Conservation (phyloP, 164 flowering plant genomes). For the Echeveria elegans region DNA sequence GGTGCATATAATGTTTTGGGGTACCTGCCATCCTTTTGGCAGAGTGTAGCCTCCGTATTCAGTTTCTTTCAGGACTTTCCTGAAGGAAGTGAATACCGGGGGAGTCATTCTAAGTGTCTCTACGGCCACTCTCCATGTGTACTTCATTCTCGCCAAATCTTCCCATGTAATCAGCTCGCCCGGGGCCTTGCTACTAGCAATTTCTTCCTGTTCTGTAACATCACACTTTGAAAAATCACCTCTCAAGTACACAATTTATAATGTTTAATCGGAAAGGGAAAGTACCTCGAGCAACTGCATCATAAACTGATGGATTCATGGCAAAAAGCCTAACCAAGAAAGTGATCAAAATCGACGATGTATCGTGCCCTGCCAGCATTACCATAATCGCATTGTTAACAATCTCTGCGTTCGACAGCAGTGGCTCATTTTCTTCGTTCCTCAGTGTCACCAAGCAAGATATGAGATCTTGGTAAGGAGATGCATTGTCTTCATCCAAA, state of each 20-base stretch:
- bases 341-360: slow-evolving; percentile 38
- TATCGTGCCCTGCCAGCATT: slow-evolving; percentile 62
- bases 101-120: slow-evolving; percentile 42
- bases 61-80: slow-evolving; percentile 36
- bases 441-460: slow-evolving; percentile 36
- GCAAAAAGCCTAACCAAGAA: slow-evolving; percentile 37
- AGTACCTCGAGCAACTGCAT: slow-evolving; percentile 26
- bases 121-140: slow-evolving; percentile 62
- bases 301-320: slow-evolving; percentile 29
- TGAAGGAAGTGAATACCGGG: slow-evolving; percentile 52
- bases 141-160: slow-evolving; percentile 60
- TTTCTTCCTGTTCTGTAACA: slow-evolving; percentile 26
- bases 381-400: slow-evolving; percentile 39
- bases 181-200: slow-evolving; percentile 18
- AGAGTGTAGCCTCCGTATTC: slow-evolving; percentile 49
- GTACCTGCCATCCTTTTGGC: slow-evolving; percentile 70
- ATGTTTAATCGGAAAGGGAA: no score
- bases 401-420: slow-evolving; percentile 42
- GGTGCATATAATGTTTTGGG: background rate
- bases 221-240: background rate
- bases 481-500: slow-evolving; percentile 22
- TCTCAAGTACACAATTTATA: background rate
- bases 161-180: slow-evolving; percentile 56
- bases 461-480: slow-evolving; percentile 47
- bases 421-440: slow-evolving; percentile 11